phyloP scores from a whole-genome alignment of 2,329 filamentous ascomycete genomes.

The Sporothrix sp. region DNA sequence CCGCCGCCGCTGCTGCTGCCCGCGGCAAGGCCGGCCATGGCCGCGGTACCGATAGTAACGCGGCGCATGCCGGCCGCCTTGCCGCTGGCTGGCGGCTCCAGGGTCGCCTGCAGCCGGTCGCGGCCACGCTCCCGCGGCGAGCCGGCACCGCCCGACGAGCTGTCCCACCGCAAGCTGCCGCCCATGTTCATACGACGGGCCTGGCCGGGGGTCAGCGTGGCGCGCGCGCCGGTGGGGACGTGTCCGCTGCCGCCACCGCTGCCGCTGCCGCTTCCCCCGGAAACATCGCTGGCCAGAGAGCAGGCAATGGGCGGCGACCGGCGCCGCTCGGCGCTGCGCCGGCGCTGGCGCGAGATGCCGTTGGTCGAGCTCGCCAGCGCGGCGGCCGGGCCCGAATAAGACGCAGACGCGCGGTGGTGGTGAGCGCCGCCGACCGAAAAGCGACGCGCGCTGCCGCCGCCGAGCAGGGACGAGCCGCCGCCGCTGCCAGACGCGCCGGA shows the following conservation, averaged over 20 bases:
- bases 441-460: slow-evolving; percentile 11
- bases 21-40: slow-evolving; percentile 15
- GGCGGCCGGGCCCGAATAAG: slow-evolving; percentile 30
- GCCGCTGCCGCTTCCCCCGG: background rate
- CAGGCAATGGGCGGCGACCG: slow-evolving; percentile 45
- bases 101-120: slow-evolving; percentile 23
- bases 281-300: slow-evolving; percentile 22
- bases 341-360: slow-evolving; percentile 43
- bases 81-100: slow-evolving; percentile 12
- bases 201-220: slow-evolving; percentile 42
- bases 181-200: slow-evolving; percentile 49
- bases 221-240: slow-evolving; percentile 9
- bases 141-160: slow-evolving; percentile 11
- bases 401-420: slow-evolving; percentile 24
- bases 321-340: slow-evolving; percentile 40
- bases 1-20: background rate
- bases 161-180: slow-evolving; percentile 28
- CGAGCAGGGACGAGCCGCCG: slow-evolving; percentile 27
- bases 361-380: slow-evolving; percentile 40
- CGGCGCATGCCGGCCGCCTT: slow-evolving; percentile 21
- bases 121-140: slow-evolving; percentile 24
- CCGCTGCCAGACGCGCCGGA: slow-evolving; percentile 31
- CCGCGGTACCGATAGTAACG: slow-evolving; percentile 34
- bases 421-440: slow-evolving; percentile 14
- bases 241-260: slow-evolving; percentile 6